Evolutionary conservation across 2,329 filamentous ascomycete genomes (phyloP), one percentile per base, ranked within the genome.

Genomic region (Stylonectria norvegica): DNA sequence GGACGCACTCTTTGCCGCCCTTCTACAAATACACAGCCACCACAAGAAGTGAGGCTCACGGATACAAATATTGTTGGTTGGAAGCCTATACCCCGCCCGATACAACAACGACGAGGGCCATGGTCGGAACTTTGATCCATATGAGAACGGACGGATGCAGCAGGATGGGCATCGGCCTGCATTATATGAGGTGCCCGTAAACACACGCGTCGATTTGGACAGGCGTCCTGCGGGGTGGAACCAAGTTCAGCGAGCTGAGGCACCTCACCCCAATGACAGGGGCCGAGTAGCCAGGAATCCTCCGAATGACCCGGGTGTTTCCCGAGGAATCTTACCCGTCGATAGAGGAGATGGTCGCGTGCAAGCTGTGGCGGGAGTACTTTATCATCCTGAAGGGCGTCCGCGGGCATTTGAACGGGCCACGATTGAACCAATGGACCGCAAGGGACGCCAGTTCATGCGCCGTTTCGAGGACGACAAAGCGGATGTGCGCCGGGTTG

Each of bases 391-490:
- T 25, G 22, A 25, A 25, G 22, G 22, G 8, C 7, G 12, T 25
- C 22, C 22, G 12, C 22, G 22, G 7, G 22, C 8, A 7, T 25
- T 25, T 25, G 22, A 36, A 1, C 16, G 44, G 1, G 25, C 45
- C 0, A 14, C 5, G 0, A 3, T 48, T 3, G 41, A 38, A 14
- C 45, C 45, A 1, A 4, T 48, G 16, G 18, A 25, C 1, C 45
- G 36, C 1, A 25, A 40, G 0, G 45, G 47, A 2, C 16, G 45
- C 1, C 47, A 49, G 16, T 45, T 16, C 2, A 1, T 49, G 1
- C 35, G 22, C 1, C 42, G 45, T 0, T 48, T 30, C 5, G 27
- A 9, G 0, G 47, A 48, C 4, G 47, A 49, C 10, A 17, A 27
- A 5, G 35, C 22, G 12, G 30, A 29, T 38, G 12, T 37, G 33